Base-by-base conservation (phyloP, 768 basidiomycete species). In the Boletus sensibilis region DNA sequence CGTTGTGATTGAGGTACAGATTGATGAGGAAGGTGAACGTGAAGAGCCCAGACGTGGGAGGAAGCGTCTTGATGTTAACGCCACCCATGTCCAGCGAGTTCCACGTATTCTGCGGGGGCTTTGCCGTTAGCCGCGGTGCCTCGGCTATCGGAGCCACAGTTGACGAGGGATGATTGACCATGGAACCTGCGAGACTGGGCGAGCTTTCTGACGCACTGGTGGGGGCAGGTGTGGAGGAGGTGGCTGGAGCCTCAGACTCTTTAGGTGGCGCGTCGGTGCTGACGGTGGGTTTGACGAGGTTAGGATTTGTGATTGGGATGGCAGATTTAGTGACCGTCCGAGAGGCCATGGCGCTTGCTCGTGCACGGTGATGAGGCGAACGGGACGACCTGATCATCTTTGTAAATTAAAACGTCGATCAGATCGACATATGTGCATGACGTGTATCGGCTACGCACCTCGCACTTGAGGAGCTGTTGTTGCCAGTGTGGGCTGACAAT, bases 1-100 rank as follows among this genome's bases (percentile, higher is more conserved):
- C 78, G 66, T 99, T 99, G 78, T 98, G 96, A 64, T 98, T 98
- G 71, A 99, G 90, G 75, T 95, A 98, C 47, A 99, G 87, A 59
- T 87, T 89, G 63, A 88, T 89, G 56, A 99, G 87, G 79, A 94
- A 97, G n/a, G 85, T 84, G 77, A 96, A 98, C 9, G 85, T 77
- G 72, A 91, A 92, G 41, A 92, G 78, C 27, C 86, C 87, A 44
- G 87, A 89, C 8, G 75, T 79, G 6, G 85, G 75, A 35, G 95
- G 91, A 49, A 99, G 79, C 61, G 89, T 92, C 80, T 95, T 96
- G 68, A 99, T 85, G 61, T 85, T 84, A 62, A 97, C 87, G 16
- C 97, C 97, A 52, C 97, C 96, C 86, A 99, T 92, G 74, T 99
- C 97, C 46, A 99, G 77, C 20, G 92, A 91, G 29, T 76, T 88